Base-by-base conservation (phyloP, 257 asterid genomes). In the Lycium ferocissimum region DNA sequence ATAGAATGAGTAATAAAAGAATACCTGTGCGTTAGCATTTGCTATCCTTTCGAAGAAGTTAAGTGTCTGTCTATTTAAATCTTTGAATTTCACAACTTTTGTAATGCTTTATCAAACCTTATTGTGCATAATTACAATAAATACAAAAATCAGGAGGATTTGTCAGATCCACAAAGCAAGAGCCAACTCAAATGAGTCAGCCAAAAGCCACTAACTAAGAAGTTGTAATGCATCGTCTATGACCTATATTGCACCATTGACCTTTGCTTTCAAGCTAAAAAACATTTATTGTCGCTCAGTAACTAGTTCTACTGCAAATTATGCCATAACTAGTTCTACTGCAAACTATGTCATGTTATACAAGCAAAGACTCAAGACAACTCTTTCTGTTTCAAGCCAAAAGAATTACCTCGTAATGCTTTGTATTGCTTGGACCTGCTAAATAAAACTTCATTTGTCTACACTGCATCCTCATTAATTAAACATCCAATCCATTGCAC, bases 331-430 rank as follows among this genome's bases (percentile, higher is more conserved):
- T 9, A 40, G 2, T 18, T 43, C 35, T 40, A 71, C 79, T 17
- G 56, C 35, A 38, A 40, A 40, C 79, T 9, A 3, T 71, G 79
- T 12, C 15, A 71, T 4, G 57, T 71, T 18, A n/a, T 18, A 43
- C 35, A 45, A 20, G 80, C 38, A 73, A 73, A n/a, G 38, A 59
- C 58, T 47, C 80, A 73, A 73, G 80, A 47, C 10, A 73, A 47
- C 11, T 73, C 59, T 49, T 20, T 12, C 10, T 73, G 11, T 73
- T 73, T 45, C 80, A 72, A 6, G 11, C 38, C 58, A 73, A 73
- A 72, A 73, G 17, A 45, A n/a, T 73, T 45, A 12, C 22, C 80
- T 45, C 35, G 5, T 71, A 8, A 13, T 72, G 38, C 58, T 2
- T 72, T 0, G 80, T 45, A 45, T 14, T 56, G 61, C 61, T 56